Percentiles rank a stretch among this genome's conserved stretches.
These are phyloP conservation scores for Penicillium brevicompactum DNA, from an alignment of 2,329 filamentous ascomycete species.

Conservation along the genomic window DNA sequence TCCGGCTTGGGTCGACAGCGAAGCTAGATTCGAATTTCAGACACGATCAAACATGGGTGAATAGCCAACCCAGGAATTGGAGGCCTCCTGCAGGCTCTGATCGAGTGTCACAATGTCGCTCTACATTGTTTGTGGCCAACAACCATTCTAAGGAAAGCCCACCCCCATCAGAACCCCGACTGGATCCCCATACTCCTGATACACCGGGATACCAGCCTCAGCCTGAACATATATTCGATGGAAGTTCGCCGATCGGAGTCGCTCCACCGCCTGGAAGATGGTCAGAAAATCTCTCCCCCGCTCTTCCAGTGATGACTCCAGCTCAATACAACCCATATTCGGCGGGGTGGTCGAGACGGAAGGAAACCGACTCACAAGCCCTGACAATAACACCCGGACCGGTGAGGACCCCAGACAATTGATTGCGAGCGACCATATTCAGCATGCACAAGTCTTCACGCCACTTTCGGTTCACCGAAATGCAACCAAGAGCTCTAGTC, in stretches of 20 bases:
- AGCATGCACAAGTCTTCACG: not conserved
- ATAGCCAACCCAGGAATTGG: constrained; percentile 22
- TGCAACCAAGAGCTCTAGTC: not conserved
- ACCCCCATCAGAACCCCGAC: not conserved
- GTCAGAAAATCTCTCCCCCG: not conserved
- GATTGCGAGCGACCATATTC: not conserved
- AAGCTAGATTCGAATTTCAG: constrained; percentile 13
- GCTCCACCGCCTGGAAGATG: not conserved
- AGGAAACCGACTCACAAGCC: not conserved
- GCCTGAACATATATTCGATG: not conserved
- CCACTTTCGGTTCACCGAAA: not conserved
- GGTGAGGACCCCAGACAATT: too few relatives aligned
- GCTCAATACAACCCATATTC: not conserved
- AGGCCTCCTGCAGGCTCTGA: not conserved
- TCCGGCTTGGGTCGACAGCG: constrained; percentile 21
- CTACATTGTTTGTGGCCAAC: not conserved
- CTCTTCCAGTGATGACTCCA: not conserved
- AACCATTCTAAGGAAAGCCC: not conserved
- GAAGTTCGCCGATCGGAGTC: not conserved
- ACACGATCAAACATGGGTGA: constrained; percentile 24
- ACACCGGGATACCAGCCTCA: not conserved
- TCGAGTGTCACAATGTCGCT: not conserved
- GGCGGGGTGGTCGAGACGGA: not conserved
- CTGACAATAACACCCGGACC: not conserved
- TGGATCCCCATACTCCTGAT: not conserved